phyloP scores from a whole-genome alignment of 108 stramenopile genomes.

The Cyclostephanos tholiformis region DNA sequence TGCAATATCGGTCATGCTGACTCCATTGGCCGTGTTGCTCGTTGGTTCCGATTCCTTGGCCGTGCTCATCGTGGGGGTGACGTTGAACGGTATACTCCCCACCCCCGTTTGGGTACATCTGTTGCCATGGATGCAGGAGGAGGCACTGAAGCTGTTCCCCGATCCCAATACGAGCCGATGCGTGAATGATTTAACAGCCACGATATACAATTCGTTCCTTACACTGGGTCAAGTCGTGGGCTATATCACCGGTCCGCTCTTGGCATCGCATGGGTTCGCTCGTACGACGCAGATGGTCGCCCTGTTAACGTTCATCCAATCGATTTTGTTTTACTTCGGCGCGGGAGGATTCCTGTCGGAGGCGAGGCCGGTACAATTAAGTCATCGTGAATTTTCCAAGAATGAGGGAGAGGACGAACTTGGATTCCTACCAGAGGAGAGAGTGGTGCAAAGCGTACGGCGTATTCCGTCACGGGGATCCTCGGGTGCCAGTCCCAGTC shows the following conservation, averaged over 20 bases:
- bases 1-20: slow-evolving; percentile 23
- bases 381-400: no score
- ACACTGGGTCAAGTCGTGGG: slow-evolving; percentile 42
- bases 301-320: slow-evolving; percentile 29
- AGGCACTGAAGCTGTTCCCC: slow-evolving; percentile 26
- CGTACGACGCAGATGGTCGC: slow-evolving; percentile 30
- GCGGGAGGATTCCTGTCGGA: neutral
- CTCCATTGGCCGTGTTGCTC: slow-evolving; percentile 41
- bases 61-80: slow-evolving; percentile 23
- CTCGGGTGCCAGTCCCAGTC: no score
- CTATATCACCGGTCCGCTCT: slow-evolving; percentile 33
- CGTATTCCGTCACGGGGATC: no score
- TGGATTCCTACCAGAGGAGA: no score
- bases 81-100: slow-evolving; percentile 32
- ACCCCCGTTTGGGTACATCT: slow-evolving; percentile 42
- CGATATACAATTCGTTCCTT: slow-evolving; percentile 50
- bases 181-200: slow-evolving; percentile 45
- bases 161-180: slow-evolving; percentile 21
- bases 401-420: no score
- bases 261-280: slow-evolving; percentile 24
- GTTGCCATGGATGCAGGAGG: slow-evolving; percentile 48
- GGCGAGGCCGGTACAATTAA: no score
- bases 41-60: slow-evolving; percentile 25
- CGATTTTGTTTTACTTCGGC: slow-evolving; percentile 29
- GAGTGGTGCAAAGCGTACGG: no score